Percentiles rank a stretch among this genome's conserved stretches.
These are phyloP conservation scores for Colletotrichum lupini DNA, from an alignment of 2,329 filamentous ascomycete species.

Conservation along the genomic window DNA sequence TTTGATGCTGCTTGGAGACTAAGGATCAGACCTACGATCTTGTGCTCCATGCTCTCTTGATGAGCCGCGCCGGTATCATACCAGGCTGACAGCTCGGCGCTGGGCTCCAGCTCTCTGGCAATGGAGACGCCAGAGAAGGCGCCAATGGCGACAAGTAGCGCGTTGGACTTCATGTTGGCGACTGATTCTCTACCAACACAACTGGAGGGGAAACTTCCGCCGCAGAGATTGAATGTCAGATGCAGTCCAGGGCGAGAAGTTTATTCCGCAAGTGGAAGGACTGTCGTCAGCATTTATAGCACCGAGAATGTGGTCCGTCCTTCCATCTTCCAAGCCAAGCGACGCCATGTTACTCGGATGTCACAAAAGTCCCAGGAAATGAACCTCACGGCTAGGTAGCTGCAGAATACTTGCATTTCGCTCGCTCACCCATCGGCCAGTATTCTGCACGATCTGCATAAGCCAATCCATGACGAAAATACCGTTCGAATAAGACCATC, in stretches of 20 bases:
- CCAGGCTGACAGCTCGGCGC: conserved; percentile 31
- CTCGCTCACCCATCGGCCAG: background rate
- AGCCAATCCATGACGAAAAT: conserved; percentile 26
- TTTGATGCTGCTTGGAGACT: accelerated
- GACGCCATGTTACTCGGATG: background rate
- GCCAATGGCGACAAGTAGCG: conserved; percentile 1
- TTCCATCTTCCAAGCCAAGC: background rate
- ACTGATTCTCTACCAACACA: background rate
- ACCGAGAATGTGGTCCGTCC: background rate
- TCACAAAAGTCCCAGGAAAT: conserved; percentile 14
- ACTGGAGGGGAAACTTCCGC: background rate
- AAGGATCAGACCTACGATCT: conserved; percentile 23
- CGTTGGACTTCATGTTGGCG: conserved; percentile 8
- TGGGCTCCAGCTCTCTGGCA: conserved; percentile 36
- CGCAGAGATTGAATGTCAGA: too few species aligned
- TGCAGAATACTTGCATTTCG: background rate
- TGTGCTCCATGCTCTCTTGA: conserved; percentile 36
- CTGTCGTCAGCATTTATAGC: background rate
- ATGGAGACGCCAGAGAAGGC: conserved; percentile 7
- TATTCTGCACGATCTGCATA: conserved; percentile 11
- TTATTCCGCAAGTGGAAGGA: background rate
- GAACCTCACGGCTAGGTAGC: background rate
- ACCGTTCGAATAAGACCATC: conserved; percentile 23
- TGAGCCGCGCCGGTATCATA: conserved; percentile 36
- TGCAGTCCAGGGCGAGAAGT: background rate